Base-by-base conservation (phyloP, 352 stramenopile species). In the Phytophthora megakarya region DNA sequence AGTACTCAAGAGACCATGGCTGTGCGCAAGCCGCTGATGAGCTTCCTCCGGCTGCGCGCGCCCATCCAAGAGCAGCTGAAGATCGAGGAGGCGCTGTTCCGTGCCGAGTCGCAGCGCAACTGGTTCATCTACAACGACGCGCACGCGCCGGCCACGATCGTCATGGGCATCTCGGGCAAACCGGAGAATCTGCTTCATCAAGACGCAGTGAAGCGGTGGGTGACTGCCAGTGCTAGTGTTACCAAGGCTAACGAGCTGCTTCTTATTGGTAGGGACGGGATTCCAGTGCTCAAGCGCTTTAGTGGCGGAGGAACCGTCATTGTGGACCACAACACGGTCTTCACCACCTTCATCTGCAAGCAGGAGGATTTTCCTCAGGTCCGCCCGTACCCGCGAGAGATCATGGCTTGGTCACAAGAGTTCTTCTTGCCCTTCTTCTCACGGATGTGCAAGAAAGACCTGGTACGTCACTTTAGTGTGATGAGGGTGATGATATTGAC, bases 241-340 rank as follows among this genome's bases (percentile, higher is more conserved):
- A 11, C 10, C 10, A 11, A 35, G 8, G 30, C 8, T 35, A 7
- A 35, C 38, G 42, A 15, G 19, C 7, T 30, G 19, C 39, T 13
- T 67, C 5, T 44, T 56, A 11, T 1, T 40, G 21, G 15, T 28
- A 95, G 87, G 19, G 84, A 92, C 53, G 67, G 78, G 5, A 89
- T 98, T 42, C 82, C 86, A 1, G 84, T 98, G 60, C 77, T 98
- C 40, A 96, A 96, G 75, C 88, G 97, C 46, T 99, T 99, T 76
- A 98, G 87, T 13, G 97, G 97, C 39, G 97, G 97, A 16, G 97
- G 97, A 21, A 99, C 97, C 0, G 97, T 99, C 26, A 97, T 99
- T 28, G 89, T 99, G 44, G 96, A 99, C 76, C 60, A 93, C 51
- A 92, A 89, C 66, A 97, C 92, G 13, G 71, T 97, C 30, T 98